Percentiles rank a stretch among this genome's conserved stretches.
phyloP scores from a whole-genome alignment of 768 basidiomycete genomes.

The Pulveroboletus sp. region DNA sequence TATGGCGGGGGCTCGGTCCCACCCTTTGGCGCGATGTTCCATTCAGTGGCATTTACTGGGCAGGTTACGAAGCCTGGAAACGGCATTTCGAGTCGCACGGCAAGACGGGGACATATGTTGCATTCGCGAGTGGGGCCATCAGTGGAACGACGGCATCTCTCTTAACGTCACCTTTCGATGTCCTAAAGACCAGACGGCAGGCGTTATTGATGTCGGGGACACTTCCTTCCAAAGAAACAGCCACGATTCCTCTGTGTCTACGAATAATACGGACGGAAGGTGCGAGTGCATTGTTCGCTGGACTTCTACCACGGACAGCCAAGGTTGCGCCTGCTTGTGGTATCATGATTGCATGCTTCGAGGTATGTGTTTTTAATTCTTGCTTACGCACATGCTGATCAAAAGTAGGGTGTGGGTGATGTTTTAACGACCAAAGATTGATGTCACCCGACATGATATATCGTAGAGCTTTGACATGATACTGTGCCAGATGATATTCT shows the following conservation, averaged over 20 bases:
- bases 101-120: slow-evolving; percentile 55
- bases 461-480: slow-evolving; percentile 29
- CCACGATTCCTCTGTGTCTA: slow-evolving; percentile 59
- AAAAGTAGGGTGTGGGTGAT: slow-evolving; percentile 52
- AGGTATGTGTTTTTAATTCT: slow-evolving; percentile 45
- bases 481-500: slow-evolving; percentile 15
- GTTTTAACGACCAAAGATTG: slow-evolving; percentile 39
- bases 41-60: slow-evolving; percentile 97
- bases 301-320: slow-evolving; percentile 79
- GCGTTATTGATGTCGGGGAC: slow-evolving; percentile 66
- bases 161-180: slow-evolving; percentile 92
- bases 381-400: slow-evolving; percentile 13
- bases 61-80: slow-evolving; percentile 86
- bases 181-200: slow-evolving; percentile 92
- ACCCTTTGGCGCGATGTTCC: slow-evolving; percentile 98
- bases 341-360: slow-evolving; percentile 95
- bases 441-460: slow-evolving; percentile 14
- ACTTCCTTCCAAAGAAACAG: slow-evolving; percentile 33
- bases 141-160: slow-evolving; percentile 86
- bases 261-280: slow-evolving; percentile 81
- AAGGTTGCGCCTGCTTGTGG: slow-evolving; percentile 99
- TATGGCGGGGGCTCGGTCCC: slow-evolving; percentile 90
- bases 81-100: slow-evolving; percentile 49
- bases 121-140: slow-evolving; percentile 86
- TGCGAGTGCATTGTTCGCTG: slow-evolving; percentile 70